Evolutionary conservation across 2,329 filamentous ascomycete genomes (phyloP).

Genomic region (Calonectria honghensis): DNA sequence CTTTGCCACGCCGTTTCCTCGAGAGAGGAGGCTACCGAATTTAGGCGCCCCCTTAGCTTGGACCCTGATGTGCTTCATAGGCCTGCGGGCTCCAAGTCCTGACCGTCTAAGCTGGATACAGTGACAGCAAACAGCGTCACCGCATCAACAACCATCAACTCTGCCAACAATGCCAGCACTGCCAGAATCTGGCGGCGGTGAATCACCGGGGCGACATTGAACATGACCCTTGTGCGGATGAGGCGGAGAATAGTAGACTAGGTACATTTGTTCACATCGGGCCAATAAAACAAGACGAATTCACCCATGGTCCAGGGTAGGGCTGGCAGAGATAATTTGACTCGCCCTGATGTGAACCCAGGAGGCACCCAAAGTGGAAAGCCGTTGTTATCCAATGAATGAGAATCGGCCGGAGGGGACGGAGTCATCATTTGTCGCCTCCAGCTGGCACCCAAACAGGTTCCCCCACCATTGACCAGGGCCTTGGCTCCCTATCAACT

Average conservation of each 20-base stretch:
- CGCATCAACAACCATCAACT: not conserved
- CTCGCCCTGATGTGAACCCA: constrained; percentile 34
- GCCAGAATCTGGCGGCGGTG: constrained; percentile 21
- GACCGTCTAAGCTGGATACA: not conserved
- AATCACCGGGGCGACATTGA: constrained; percentile 13
- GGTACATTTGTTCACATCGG: constrained; percentile 3
- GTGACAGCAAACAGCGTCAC: not conserved
- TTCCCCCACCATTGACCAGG: constrained; percentile 7
- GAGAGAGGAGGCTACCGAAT: not conserved
- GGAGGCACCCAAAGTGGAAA: constrained; percentile 35
- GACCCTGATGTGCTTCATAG: not conserved
- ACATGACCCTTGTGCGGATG: not conserved
- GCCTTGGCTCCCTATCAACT: not conserved
- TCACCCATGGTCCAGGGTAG: constrained; percentile 36
- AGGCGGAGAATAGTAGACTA: constrained; percentile 2
- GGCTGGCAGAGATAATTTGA: constrained; percentile 35
- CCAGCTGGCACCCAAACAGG: constrained; percentile 5
- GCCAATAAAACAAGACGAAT: constrained; percentile 29
- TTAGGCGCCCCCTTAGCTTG: not conserved
- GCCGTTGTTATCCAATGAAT: constrained; percentile 29
- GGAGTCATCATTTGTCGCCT: constrained; percentile 9
- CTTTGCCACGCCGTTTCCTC: constrained; percentile 3
- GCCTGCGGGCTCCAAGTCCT: not conserved
- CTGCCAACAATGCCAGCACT: not conserved
- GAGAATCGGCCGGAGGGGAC: constrained; percentile 17